Evolutionary conservation across 1,284 basidiomycete genomes (phyloP).

Genomic region (Irpex lacteus): DNA sequence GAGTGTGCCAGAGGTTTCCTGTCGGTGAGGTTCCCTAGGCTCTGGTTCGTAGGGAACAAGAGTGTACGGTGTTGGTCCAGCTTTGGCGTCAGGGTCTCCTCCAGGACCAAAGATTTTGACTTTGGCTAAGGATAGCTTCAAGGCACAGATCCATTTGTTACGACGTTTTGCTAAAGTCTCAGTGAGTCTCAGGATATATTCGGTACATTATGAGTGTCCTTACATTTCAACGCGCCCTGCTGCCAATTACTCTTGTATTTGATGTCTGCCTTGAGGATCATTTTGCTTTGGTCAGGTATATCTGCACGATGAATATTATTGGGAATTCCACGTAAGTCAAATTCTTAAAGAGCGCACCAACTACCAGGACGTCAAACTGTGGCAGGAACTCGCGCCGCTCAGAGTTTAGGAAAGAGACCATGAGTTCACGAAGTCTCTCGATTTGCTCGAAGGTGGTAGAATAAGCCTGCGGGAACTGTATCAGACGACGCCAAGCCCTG

Average conservation of each 20-base stretch:
- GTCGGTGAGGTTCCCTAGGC: constrained; percentile 37
- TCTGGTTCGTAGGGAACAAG: constrained; percentile 71
- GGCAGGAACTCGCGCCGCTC: constrained; percentile 75
- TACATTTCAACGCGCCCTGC: constrained; percentile 74
- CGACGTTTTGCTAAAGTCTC: constrained; percentile 61
- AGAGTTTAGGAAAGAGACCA: constrained; percentile 77
- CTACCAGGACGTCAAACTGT: constrained; percentile 67
- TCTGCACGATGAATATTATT: constrained; percentile 39
- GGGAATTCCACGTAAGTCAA: not conserved
- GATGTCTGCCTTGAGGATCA: constrained; percentile 81
- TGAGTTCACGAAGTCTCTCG: constrained; percentile 73
- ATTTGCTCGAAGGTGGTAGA: constrained; percentile 82
- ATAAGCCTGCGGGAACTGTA: constrained; percentile 41
- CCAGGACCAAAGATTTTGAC: constrained; percentile 74
- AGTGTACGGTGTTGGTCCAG: constrained; percentile 60
- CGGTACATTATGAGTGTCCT: not conserved
- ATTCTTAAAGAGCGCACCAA: constrained; percentile 39
- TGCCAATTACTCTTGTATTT: constrained; percentile 92
- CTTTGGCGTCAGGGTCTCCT: constrained; percentile 60
- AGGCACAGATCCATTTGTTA: constrained; percentile 90
- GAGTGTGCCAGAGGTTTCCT: constrained; percentile 17
- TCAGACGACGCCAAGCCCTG: not conserved
- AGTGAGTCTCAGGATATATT: not conserved
- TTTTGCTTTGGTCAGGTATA: constrained; percentile 80
- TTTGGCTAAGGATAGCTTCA: constrained; percentile 73